Conservation (phyloP, 257 asterid genomes). For the Rhazya stricta region DNA sequence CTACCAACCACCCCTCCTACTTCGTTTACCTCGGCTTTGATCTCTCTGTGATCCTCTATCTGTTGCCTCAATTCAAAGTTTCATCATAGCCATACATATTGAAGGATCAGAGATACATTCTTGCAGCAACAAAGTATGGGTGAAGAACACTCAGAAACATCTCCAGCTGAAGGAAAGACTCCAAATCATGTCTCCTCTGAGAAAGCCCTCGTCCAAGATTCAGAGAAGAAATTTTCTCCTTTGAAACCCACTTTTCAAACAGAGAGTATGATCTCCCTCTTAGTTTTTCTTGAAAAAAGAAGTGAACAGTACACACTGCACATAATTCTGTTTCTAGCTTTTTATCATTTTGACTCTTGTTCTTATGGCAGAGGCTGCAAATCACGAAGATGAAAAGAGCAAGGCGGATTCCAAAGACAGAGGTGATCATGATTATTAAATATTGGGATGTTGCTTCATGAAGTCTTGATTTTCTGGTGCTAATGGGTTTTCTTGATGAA, state of each 20-base stretch:
- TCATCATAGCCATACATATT: neutral
- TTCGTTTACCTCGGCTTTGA: neutral
- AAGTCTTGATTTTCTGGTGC: neutral
- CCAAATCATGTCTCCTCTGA: conserved; percentile 8
- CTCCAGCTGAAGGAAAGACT: conserved; percentile 9
- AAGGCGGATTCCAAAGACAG: conserved; percentile 12
- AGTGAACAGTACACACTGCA: neutral
- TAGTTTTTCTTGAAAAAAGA: neutral
- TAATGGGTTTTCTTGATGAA: neutral
- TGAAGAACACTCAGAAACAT: conserved; percentile 19
- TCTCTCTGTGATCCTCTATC: neutral
- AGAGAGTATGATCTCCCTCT: conserved; percentile 16
- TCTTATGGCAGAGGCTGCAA: conserved; percentile 17
- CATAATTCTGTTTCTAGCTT: neutral
- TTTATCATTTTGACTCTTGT: neutral
- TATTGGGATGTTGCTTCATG: neutral
- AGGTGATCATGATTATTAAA: conserved; percentile 21
- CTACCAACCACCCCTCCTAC: conserved; percentile 14
- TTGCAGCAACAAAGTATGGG: conserved; percentile 14
- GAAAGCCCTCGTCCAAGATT: conserved; percentile 16
- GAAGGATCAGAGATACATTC: neutral
- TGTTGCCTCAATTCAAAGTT: neutral
- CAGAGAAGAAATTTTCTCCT: conserved; percentile 17
- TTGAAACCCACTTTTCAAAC: conserved; percentile 6
- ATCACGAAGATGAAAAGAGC: conserved; percentile 17